A percentile compares a stretch with the other conserved stretches of the same genome.
Conservation (phyloP, 169 alveolate genomes). For the Theileria parva region DNA sequence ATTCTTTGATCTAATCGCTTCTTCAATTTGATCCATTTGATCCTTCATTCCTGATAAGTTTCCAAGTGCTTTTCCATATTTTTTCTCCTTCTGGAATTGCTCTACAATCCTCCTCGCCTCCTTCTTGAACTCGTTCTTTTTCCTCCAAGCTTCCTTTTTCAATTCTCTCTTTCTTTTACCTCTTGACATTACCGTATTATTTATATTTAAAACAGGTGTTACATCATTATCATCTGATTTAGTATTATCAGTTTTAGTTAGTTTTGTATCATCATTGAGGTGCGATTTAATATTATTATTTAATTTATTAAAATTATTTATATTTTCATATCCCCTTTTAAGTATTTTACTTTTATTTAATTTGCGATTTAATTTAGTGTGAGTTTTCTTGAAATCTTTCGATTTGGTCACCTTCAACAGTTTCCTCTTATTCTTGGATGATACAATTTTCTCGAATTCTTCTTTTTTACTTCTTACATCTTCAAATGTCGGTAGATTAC, state of each 20-base stretch:
- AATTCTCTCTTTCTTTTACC: slow-evolving; percentile 64
- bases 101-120: slow-evolving; percentile 59
- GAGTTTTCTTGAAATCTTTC: not conserved
- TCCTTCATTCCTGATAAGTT: slow-evolving; percentile 39
- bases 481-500: slow-evolving; percentile 16
- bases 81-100: slow-evolving; percentile 39
- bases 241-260: not conserved
- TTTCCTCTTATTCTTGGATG: not conserved
- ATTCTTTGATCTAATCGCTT: slow-evolving; percentile 3
- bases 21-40: slow-evolving; percentile 30
- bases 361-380: not conserved
- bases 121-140: slow-evolving; percentile 39
- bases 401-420: not conserved
- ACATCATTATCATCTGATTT: not conserved
- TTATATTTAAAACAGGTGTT: not conserved
- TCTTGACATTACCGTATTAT: slow-evolving; percentile 29
- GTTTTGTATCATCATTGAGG: not conserved
- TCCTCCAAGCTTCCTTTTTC: slow-evolving; percentile 60
- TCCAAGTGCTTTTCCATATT: slow-evolving; percentile 62
- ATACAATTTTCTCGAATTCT: not conserved
- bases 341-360: not conserved
- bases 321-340: not conserved
- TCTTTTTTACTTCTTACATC: not conserved
- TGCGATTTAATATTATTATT: not conserved
- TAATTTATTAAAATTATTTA: not conserved